phyloP scores from a whole-genome alignment of 257 asterid genomes.

The Anisodus acutangulus region DNA sequence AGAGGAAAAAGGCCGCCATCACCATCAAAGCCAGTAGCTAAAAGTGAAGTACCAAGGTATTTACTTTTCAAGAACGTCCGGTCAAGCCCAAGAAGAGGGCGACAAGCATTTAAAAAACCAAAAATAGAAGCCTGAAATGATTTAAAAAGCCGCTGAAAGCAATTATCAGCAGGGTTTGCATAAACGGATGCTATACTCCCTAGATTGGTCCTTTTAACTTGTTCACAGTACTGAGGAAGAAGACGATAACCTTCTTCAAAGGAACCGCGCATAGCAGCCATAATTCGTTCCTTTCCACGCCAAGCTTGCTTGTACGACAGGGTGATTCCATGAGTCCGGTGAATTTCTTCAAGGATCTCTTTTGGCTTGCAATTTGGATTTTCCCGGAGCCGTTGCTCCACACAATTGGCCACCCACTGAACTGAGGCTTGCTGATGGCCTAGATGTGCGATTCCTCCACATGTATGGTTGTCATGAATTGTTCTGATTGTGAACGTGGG shows the following conservation, averaged over 20 bases:
- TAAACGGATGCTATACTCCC: constrained; percentile 91
- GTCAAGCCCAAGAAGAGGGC: constrained; percentile 93
- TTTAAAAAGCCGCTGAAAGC: constrained; percentile 87
- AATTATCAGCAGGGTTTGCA: constrained; percentile 63
- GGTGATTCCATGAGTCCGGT: constrained; percentile 79
- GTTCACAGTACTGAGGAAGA: constrained; percentile 91
- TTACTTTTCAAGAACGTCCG: constrained; percentile 81
- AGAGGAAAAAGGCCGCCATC: constrained; percentile 89
- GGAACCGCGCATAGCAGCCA: constrained; percentile 95
- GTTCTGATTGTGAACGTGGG: constrained; percentile 93
- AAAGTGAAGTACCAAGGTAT: constrained; percentile 83
- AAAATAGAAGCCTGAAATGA: constrained; percentile 89
- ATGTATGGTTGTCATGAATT: constrained; percentile 72
- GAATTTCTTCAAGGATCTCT: constrained; percentile 94
- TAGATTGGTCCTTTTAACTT: constrained; percentile 80
- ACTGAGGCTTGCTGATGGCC: constrained; percentile 99
- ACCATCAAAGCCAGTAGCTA: constrained; percentile 95
- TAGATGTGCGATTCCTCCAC: constrained; percentile 87
- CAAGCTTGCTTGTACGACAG: constrained; percentile 97
- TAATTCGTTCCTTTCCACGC: constrained; percentile 95
- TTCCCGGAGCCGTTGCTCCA: constrained; percentile 82
- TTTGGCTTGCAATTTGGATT: constrained; percentile 93
- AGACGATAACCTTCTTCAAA: constrained; percentile 95
- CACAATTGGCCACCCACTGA: constrained; percentile 96
- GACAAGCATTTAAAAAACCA: constrained; percentile 89